Conservation (phyloP, 768 basidiomycete genomes). For the Mycena sanguinolenta region DNA sequence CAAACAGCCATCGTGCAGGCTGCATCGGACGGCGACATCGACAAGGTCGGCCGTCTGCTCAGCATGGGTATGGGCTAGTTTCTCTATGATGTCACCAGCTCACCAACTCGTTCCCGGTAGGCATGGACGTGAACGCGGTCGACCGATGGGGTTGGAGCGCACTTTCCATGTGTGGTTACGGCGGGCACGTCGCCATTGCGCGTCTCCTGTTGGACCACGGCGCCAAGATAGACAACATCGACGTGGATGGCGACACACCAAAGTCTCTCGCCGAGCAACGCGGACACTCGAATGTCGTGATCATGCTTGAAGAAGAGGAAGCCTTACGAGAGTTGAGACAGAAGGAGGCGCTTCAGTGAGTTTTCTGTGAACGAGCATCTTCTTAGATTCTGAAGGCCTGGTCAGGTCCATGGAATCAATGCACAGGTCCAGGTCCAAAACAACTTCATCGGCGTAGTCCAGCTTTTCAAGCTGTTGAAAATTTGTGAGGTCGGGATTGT, state of each 20-base stretch:
- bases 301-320: slow-evolving; percentile 36
- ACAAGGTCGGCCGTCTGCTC: slow-evolving; percentile 30
- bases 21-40: slow-evolving; percentile 36
- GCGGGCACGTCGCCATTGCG: slow-evolving; percentile 34
- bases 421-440: slow-evolving; percentile 4
- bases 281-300: slow-evolving; percentile 34
- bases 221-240: slow-evolving; percentile 35
- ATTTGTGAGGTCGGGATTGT: too few species aligned
- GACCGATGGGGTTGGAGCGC: slow-evolving; percentile 38
- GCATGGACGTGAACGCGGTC: slow-evolving; percentile 28
- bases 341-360: slow-evolving; percentile 18
- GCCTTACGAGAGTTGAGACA: slow-evolving; percentile 22
- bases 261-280: slow-evolving; percentile 30
- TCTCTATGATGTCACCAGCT: too few species aligned
- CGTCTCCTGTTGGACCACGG: slow-evolving; percentile 35
- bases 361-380: neutral
- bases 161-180: slow-evolving; percentile 37
- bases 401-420: neutral
- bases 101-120: too few species aligned
- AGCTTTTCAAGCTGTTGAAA: too few species aligned
- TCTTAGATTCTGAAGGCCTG: too few species aligned
- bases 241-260: slow-evolving; percentile 37
- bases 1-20: slow-evolving; percentile 38
- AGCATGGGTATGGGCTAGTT: slow-evolving; percentile 36
- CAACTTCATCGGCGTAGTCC: neutral